Evolutionary conservation across 192 early-diverging fungal species (phyloP).

Genomic region (Entrophospora sp.): DNA sequence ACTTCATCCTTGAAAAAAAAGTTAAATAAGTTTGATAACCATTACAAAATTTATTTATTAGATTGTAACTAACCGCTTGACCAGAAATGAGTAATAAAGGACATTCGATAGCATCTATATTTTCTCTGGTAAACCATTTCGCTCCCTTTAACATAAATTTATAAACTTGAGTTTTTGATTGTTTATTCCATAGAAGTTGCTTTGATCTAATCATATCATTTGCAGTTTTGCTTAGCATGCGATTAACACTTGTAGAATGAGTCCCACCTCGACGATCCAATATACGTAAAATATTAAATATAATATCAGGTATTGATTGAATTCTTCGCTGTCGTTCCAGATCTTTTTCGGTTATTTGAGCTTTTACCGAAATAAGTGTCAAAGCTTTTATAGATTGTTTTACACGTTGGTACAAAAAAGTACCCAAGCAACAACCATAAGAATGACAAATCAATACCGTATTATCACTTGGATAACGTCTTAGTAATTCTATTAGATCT

Average conservation of each 20-base stretch:
- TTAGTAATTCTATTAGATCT: constrained; percentile 33
- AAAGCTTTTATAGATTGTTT: constrained; percentile 34
- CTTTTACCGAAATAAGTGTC: constrained; percentile 45
- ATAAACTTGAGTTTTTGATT: constrained; percentile 36
- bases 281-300: constrained; percentile 32
- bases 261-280: constrained; percentile 41
- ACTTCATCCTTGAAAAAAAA: constrained; percentile 31
- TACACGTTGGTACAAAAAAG: constrained; percentile 28
- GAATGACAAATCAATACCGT: constrained; percentile 49
- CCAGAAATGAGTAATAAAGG: constrained; percentile 39
- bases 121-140: constrained; percentile 23
- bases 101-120: constrained; percentile 30
- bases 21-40: neutral
- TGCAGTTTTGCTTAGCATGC: constrained; percentile 32
- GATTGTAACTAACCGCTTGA: constrained; percentile 27
- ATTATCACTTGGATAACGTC: constrained; percentile 36
- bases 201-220: constrained; percentile 25
- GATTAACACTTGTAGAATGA: constrained; percentile 33
- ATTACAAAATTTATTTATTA: neutral
- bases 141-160: constrained; percentile 34
- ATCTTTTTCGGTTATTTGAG: constrained; percentile 30
- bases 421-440: constrained; percentile 44
- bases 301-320: constrained; percentile 36
- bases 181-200: constrained; percentile 45
- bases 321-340: constrained; percentile 21